These are phyloP conservation scores for Omphalotus olearius DNA, from an alignment of 1,284 basidiomycete species.

Conservation along the genomic window DNA sequence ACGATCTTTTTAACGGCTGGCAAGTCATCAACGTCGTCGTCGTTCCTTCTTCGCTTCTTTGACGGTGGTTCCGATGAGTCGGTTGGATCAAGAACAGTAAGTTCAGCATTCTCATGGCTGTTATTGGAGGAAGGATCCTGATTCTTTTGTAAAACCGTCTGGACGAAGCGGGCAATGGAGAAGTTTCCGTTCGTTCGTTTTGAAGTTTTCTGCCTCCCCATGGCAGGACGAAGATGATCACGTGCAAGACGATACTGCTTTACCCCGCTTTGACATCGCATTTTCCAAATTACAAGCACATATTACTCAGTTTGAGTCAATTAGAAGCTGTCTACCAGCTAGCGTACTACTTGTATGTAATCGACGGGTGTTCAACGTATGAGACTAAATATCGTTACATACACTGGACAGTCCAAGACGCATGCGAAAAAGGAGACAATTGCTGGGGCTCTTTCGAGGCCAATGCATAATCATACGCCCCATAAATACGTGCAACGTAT, in stretches of 20 bases:
- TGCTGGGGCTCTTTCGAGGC: too few relatives aligned
- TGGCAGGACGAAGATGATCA: too few relatives aligned
- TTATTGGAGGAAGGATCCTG: not conserved
- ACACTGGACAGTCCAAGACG: constrained; percentile 1
- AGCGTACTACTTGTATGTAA: not conserved
- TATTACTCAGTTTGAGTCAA: too few relatives aligned
- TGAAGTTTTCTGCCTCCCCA: too few relatives aligned
- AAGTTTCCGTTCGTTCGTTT: constrained; percentile 33
- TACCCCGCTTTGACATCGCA: too few relatives aligned
- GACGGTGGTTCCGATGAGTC: constrained; percentile 16
- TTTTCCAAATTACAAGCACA: too few relatives aligned
- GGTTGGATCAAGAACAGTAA: constrained; percentile 1
- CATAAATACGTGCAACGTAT: constrained; percentile 17
- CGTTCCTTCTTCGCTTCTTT: constrained; percentile 30
- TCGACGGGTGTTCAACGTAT: not conserved
- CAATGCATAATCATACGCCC: not conserved
- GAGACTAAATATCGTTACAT: not conserved
- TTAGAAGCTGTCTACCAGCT: not conserved
- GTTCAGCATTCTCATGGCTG: constrained; percentile 1
- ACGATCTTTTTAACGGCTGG: not conserved
- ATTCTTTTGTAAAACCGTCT: constrained; percentile 33
- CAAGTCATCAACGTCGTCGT: not conserved
- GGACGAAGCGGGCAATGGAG: constrained; percentile 46
- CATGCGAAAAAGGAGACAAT: constrained; percentile 18
- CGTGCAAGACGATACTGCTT: too few relatives aligned